These are phyloP conservation scores for Abelmoschus esculentus DNA, from an alignment of 345 rosid species.

Conservation along the genomic window DNA sequence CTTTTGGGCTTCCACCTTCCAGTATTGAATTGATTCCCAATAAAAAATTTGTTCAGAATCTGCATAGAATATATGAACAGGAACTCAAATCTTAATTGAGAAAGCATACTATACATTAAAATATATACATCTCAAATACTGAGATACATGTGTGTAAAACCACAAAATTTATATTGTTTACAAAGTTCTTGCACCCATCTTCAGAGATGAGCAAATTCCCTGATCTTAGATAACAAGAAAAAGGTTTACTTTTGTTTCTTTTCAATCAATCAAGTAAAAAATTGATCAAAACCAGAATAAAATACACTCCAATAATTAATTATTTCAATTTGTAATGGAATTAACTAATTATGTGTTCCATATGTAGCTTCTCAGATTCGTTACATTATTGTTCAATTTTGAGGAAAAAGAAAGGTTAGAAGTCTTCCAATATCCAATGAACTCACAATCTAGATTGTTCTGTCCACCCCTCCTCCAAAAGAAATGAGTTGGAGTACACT, in stretches of 20 bases:
- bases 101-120: background rate
- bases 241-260: background rate
- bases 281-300: background rate
- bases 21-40: constrained; percentile 23
- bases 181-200: background rate
- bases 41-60: background rate
- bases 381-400: background rate
- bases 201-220: background rate
- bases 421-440: background rate
- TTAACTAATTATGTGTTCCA: background rate
- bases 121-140: background rate
- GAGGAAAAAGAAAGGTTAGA: background rate
- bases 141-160: background rate
- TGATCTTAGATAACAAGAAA: background rate
- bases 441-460: background rate
- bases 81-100: background rate
- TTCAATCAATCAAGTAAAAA: background rate
- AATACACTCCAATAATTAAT: background rate
- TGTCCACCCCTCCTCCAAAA: background rate
- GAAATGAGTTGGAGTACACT: background rate
- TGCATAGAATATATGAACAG: constrained; percentile 12
- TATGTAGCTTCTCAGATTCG: background rate
- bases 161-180: background rate
- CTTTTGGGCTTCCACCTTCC: constrained; percentile 74
- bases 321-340: background rate